A percentile compares a stretch with the other conserved stretches of the same genome.
These are phyloP conservation scores for Phycomyces blakesleeanus DNA, from an alignment of 192 early-diverging fungal species.

Conservation along the genomic window DNA sequence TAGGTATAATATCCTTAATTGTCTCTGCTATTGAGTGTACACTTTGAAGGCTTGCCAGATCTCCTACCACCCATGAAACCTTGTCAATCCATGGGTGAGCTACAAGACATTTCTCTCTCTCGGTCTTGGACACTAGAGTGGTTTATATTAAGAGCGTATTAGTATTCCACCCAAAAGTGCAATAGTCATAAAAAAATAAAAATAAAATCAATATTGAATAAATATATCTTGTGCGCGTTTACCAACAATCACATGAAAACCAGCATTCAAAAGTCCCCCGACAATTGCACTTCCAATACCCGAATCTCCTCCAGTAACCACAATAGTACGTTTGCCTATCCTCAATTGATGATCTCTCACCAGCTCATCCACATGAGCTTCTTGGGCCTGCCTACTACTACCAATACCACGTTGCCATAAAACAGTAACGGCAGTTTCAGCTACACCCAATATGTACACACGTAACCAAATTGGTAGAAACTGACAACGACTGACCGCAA, in stretches of 20 bases:
- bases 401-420: background rate
- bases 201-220: background rate
- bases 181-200: background rate
- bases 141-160: background rate
- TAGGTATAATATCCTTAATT: conserved; percentile 3
- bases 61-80: background rate
- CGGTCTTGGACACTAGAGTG: background rate
- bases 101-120: background rate
- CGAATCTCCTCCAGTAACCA: conserved; percentile 9
- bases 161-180: too few relatives aligned
- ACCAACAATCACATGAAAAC: conserved; percentile 21
- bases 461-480: conserved; percentile 8
- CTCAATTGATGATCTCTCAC: background rate
- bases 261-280: conserved; percentile 10
- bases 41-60: conserved; percentile 8
- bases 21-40: background rate
- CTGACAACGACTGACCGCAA: conserved; percentile 8
- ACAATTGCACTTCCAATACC: conserved; percentile 13
- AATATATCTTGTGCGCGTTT: background rate
- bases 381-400: background rate
- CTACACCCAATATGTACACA: conserved; percentile 14
- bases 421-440: conserved; percentile 13
- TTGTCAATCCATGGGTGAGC: background rate
- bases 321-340: background rate
- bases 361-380: conserved; percentile 1